phyloP scores from a whole-genome alignment of 352 stramenopile species.

The Phytopythium oedochilum region DNA sequence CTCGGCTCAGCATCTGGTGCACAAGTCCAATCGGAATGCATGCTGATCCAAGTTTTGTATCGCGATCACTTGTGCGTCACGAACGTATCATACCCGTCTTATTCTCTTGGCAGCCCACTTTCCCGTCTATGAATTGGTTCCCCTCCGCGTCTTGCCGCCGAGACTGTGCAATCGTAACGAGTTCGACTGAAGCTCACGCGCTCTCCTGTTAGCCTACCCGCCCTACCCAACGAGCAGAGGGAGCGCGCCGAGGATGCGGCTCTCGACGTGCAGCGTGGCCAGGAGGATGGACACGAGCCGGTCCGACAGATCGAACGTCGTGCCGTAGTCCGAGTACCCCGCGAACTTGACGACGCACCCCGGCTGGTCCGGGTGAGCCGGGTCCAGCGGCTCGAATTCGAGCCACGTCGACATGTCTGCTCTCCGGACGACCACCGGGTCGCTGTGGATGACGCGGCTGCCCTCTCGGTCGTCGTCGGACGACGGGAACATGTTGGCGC shows the following conservation, averaged over 20 bases:
- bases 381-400: conserved; percentile 30
- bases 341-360: conserved; percentile 29
- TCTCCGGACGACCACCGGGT: conserved; percentile 13
- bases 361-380: conserved; percentile 11
- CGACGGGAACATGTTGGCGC: conserved; percentile 29
- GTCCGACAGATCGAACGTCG: conserved; percentile 28
- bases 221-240: conserved; percentile 6
- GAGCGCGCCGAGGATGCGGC: conserved; percentile 24
- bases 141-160: too few species aligned
- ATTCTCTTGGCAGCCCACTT: too few species aligned
- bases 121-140: too few species aligned
- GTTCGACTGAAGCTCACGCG: too few species aligned
- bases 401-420: conserved; percentile 31
- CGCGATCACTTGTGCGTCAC: too few species aligned
- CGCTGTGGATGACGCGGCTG: not conserved
- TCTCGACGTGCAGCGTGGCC: conserved; percentile 29
- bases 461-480: not conserved
- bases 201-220: too few species aligned
- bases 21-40: too few species aligned
- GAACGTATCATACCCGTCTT: too few species aligned
- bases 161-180: too few species aligned
- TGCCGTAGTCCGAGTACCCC: conserved; percentile 32
- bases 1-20: not conserved
- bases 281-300: conserved; percentile 32
- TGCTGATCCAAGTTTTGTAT: too few species aligned